Percentiles rank a stretch among this genome's conserved stretches.
Conservation (phyloP, 768 basidiomycete species). For the Pleurotus giganteus region DNA sequence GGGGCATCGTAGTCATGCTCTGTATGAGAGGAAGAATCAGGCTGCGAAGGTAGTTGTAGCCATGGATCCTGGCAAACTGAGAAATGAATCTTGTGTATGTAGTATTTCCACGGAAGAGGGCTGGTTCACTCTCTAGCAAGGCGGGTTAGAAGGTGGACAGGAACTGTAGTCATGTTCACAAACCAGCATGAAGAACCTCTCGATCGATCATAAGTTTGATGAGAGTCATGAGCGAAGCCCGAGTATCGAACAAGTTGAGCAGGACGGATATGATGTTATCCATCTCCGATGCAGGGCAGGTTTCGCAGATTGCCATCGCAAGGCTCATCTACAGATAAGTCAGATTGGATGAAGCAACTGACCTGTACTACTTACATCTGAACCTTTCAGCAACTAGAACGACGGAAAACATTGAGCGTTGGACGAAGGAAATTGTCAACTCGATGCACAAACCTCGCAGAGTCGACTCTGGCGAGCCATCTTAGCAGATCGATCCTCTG, state of each 20-base stretch:
- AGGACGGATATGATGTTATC: slow-evolving; percentile 85
- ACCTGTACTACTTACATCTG: slow-evolving; percentile 50
- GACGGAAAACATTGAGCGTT: neutral
- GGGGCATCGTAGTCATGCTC: slow-evolving; percentile 68
- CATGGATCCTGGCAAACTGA: slow-evolving; percentile 84
- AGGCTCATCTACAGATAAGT: slow-evolving; percentile 55
- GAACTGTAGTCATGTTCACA: neutral
- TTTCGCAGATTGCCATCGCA: slow-evolving; percentile 84
- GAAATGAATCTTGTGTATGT: slow-evolving; percentile 86
- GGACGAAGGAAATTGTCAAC: slow-evolving; percentile 16
- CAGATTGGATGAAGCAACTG: neutral
- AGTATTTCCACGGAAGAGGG: slow-evolving; percentile 86
- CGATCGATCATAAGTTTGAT: slow-evolving; percentile 84
- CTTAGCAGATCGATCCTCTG: slow-evolving; percentile 48
- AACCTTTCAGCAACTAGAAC: slow-evolving; percentile 65
- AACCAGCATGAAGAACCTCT: slow-evolving; percentile 79
- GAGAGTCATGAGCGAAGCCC: slow-evolving; percentile 65
- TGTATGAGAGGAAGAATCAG: slow-evolving; percentile 77
- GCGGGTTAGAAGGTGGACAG: neutral
- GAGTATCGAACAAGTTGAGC: slow-evolving; percentile 82
- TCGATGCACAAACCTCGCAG: slow-evolving; percentile 62
- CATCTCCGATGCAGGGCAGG: slow-evolving; percentile 74
- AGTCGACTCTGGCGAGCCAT: slow-evolving; percentile 51
- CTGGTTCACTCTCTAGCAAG: slow-evolving; percentile 67
- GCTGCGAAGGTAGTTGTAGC: slow-evolving; percentile 86